A percentile compares a stretch with the other conserved stretches of the same genome.
These are phyloP conservation scores for Trichoderma erinaceum DNA, from an alignment of 495 filamentous ascomycete species.

Conservation along the genomic window DNA sequence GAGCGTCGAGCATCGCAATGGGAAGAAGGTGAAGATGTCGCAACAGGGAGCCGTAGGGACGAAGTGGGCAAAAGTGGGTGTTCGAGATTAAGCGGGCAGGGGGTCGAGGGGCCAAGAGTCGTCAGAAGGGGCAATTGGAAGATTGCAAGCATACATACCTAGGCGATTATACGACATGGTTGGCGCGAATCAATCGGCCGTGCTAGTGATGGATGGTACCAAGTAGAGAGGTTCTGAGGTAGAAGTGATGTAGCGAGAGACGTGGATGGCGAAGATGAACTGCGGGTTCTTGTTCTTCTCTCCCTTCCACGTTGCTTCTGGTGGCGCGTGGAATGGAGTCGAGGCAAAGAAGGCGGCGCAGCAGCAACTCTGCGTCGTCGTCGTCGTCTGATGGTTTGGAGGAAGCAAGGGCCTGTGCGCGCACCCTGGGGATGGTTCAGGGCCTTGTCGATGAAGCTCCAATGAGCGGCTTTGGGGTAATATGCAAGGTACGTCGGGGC, in stretches of 20 bases:
- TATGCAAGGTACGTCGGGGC: conserved; percentile 7
- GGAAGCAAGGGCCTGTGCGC: background rate
- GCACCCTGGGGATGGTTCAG: background rate
- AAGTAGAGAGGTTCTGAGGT: background rate
- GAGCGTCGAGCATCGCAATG: conserved; percentile 4
- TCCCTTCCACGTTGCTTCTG: background rate
- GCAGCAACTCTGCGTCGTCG: background rate
- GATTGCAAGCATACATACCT: conserved; percentile 45
- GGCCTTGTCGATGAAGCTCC: background rate
- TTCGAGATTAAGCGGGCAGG: conserved; percentile 13
- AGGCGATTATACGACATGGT: conserved; percentile 66
- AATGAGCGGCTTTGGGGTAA: background rate
- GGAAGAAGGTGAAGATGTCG: background rate
- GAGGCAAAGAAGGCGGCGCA: background rate
- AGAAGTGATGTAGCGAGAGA: too few relatives aligned
- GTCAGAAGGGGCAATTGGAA: conserved; percentile 2
- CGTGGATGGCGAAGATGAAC: too few relatives aligned
- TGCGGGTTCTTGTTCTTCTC: too few relatives aligned
- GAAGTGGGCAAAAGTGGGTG: conserved; percentile 13
- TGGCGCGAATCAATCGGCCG: conserved; percentile 12
- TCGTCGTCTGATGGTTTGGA: background rate
- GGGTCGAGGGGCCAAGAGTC: background rate
- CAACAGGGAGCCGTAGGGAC: conserved; percentile 2
- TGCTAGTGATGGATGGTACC: background rate
- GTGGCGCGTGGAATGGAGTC: conserved; percentile 3